phyloP scores from a whole-genome alignment of 805 yeast genomes.

The Schwanniomyces occidentalis region DNA sequence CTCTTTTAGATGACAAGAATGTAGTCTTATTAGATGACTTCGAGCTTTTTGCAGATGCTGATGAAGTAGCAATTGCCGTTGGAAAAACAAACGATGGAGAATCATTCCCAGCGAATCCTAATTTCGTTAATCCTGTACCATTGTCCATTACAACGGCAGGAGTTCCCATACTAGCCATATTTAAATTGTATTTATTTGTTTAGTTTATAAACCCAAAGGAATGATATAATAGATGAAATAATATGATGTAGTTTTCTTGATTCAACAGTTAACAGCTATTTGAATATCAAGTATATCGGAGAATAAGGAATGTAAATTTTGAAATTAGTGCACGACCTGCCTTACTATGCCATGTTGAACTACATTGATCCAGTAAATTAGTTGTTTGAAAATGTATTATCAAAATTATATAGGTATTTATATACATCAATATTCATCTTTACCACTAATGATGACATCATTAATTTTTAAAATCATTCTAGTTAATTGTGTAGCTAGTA shows the following conservation, averaged over 20 bases:
- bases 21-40: conserved; percentile 51
- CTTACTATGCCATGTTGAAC: too few species aligned
- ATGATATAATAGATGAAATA: too few species aligned
- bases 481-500: conserved; percentile 94
- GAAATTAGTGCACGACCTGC: too few species aligned
- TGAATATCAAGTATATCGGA: too few species aligned
- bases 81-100: conserved; percentile 97
- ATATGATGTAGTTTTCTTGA: too few species aligned
- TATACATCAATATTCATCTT: conserved; percentile 57
- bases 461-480: conserved; percentile 97
- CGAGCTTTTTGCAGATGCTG: conserved; percentile 42
- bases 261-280: too few species aligned
- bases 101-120: conserved; percentile 98
- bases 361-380: too few species aligned
- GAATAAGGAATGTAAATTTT: too few species aligned
- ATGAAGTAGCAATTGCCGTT: conserved; percentile 87
- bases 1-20: conserved; percentile 67
- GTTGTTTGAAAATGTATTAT: too few species aligned
- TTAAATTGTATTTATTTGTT: too few species aligned
- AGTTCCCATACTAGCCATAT: conserved; percentile 69
- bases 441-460: conserved; percentile 90
- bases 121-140: conserved; percentile 96
- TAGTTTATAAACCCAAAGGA: too few species aligned
- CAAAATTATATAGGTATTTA: conserved; percentile 1
- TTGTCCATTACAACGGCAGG: conserved; percentile 98